Base-by-base conservation (phyloP, 2,329 filamentous ascomycete species). In the Atkinsonella texensis region DNA sequence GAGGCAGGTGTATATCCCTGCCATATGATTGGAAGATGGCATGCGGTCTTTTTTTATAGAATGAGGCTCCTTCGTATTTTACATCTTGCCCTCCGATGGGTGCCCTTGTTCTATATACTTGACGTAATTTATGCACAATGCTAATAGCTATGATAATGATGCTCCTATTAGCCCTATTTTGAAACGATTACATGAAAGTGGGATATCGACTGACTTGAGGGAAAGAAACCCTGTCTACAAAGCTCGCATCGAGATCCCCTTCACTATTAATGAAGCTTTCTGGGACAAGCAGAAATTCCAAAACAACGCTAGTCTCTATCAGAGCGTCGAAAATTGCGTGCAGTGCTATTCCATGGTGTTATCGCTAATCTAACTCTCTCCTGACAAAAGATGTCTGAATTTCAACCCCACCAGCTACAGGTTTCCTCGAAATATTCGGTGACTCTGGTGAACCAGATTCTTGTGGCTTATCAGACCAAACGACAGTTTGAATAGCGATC, bases 391-490 rank as follows among this genome's bases (percentile, higher is more conserved):
- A 43, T 13, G 53, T 50, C 31, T 53, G 35, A 47, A 42, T 23
- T 12, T 50, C 38, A 8, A 53, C 51, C 32, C 38, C 40, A 28
- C 28, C 28, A 15, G 43, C 23, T 4, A 40, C 18, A 10, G 43
- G 17, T 13, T 53, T 48, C n/a, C 43, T 40, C 28, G 28, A 11
- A 28, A 47, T 32, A 1, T 10, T 43, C 28, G 35, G 35, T 28
- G 20, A 28, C 1, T 31, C 38, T 20, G 32, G 31, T 39, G 18
- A 44, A 7, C 20, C 31, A 32, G 38, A 35, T 54, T 53, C 31
- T 2, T n/a, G 48, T 12, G 58, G 51, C 13, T 60, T 57, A 13
- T 58, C 58, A 17, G 59, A 62, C 64, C 63, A 65, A 35, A 66
- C 60, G 32, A 54, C 52, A 40, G 65, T 61, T 41, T 61, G 56